Base-by-base conservation (phyloP, 805 yeast genomes). In the Candida schatavii region DNA sequence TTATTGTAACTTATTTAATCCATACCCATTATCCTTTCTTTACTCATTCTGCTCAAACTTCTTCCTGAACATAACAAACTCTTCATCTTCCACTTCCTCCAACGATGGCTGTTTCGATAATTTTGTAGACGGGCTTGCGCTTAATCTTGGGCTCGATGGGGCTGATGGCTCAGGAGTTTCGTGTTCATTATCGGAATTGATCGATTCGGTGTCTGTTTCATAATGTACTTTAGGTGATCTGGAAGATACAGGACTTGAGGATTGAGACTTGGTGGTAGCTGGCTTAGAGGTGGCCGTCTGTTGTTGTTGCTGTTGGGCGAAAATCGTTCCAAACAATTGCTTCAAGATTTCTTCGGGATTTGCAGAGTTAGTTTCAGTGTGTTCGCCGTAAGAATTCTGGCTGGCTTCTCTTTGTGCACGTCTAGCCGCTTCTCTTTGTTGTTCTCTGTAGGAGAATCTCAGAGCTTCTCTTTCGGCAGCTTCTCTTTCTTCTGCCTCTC, bases 41-140 rank as follows among this genome's bases (percentile, higher is more conserved):
- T n/a, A n/a, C n/a, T n/a, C n/a, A n/a, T n/a, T n/a, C n/a, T n/a
- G n/a, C n/a, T 63, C 66, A 42, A 65, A 64, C 46, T 59, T 67
- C 51, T 68, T 69, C 41, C 67, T 62, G 43, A 67, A 59, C 59
- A 65, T 53, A 9, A 68, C 68, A 47, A 64, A 68, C 35, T 61
- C 67, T 50, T 62, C 67, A 41, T 62, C 67, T 46, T 61, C 66
- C 32, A 61, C 65, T 44, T 57, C 66, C 42, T 61, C 64, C 7
- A 61, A 27, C 0, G 64, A 57, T 4, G 69, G 68, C 36, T 50
- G 57, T 33, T 47, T 58, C 23, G 52, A 58, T 15, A 62, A 48
- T 17, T 46, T 44, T 40, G 40, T 15, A 28, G 37, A 9, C 5
- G 44, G n/a, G 2, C 34, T 28, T n/a, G 31, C 19, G 27, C 27